Base-by-base conservation (phyloP, 768 basidiomycete genomes). In the Mycena vitilis region DNA sequence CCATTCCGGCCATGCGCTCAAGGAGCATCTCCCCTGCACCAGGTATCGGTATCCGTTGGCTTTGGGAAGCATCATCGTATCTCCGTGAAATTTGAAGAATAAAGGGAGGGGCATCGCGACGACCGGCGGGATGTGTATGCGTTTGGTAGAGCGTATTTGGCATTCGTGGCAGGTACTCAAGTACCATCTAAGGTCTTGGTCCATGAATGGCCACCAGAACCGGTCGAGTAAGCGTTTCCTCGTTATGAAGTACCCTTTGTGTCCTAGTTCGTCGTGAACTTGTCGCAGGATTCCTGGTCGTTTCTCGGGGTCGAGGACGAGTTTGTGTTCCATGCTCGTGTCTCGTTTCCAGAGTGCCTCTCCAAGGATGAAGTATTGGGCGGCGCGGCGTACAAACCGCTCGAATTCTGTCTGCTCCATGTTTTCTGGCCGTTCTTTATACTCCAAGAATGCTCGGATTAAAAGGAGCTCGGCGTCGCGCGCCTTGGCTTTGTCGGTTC, bases 141-240 rank as follows among this genome's bases (percentile, higher is more conserved):
- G 7, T 11, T 4, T 1, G n/a, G n/a, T n/a, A n/a, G n/a, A n/a
- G n/a, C n/a, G n/a, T n/a, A n/a, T n/a, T n/a, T n/a, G n/a, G n/a
- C 55, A 44, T 23, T 57, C 55, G 55, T 57, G 55, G n/a, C 55
- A 57, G 3, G 40, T 42, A 9, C 44, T 44, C 12, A 57, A 15
- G 54, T 37, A 55, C 54, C 54, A 55, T 16, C n/a, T 7, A 55
- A 55, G 12, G 54, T 55, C 54, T 55, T 23, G 20, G 20, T 57
- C 55, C 37, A 57, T 40, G 1, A 22, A 44, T n/a, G 16, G 54
- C 54, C 54, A 56, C 55, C 55, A 57, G 7, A 42, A 57, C 13
- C 18, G 37, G 54, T 56, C 37, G 13, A 25, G 25, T 7, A 49
- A 13, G 3, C 16, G 23, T 52, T 52, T 52, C 1, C 22, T 8